Evolutionary conservation across 2,329 filamentous ascomycete species (phyloP), one percentile per base, ranked within the genome.

Genomic region (Rosellinia necatrix): DNA sequence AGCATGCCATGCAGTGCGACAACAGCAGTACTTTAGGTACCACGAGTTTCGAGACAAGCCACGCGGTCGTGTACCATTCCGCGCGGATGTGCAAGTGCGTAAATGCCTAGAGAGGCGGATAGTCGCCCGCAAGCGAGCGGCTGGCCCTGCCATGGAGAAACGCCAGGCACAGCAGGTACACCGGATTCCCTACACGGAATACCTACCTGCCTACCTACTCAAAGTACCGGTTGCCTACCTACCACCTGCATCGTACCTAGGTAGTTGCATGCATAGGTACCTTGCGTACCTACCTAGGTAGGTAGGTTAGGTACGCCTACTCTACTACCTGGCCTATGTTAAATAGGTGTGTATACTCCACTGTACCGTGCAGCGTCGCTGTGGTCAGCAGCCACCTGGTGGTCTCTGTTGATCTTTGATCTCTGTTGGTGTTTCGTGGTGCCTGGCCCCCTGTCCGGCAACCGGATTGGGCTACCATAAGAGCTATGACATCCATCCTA

Each of bases 41-140:
- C 40, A 47, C 49, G 42, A 19, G 37, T 40, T 49, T 50, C 32
- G 49, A 57, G 57, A 59, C 53, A 59, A 44, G 57, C 57, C 57
- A 59, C 57, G 57, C 57, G 57, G 38, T 59, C 24, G 41, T 42
- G 56, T 61, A 49, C 40, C 44, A 56, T 59, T 51, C 56, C 49
- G 51, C 32, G 48, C 41, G 43, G 44, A 22, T 42, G 37, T 41
- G 35, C 29, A 17, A 29, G 30, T 15, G 15, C 29, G 41, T 41
- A 17, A 50, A 10, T 17, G 49, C 35, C 17, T 30, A 10, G 25
- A 15, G n/a, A 30, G n/a, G 24, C 42, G 30, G 21, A 12, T 29
- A 27, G 25, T 12, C 42, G 19, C 12, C 17, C 9, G 4, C 19
- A 47, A 29, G 35, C 49, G 34, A 43, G 29, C 24, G 21, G 32